Conservation (phyloP, 2,329 filamentous ascomycete species). For the Hymenoscyphus salicellus region DNA sequence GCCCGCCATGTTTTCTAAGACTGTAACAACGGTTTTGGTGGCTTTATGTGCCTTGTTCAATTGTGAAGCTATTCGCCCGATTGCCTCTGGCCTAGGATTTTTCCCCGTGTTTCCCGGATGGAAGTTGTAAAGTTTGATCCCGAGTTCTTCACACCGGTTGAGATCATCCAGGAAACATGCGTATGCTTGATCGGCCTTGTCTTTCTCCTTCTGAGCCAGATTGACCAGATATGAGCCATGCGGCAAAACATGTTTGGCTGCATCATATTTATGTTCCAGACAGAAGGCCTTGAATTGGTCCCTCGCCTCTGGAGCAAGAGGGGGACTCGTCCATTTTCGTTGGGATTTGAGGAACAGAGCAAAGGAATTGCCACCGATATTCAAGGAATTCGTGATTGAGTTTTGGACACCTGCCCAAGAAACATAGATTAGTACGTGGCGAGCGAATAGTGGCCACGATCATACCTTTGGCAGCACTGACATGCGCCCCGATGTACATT, state of each 20-base stretch:
- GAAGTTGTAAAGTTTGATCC: constrained; percentile 95
- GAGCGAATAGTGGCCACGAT: not conserved
- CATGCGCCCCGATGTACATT: constrained; percentile 89
- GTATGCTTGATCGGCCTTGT: constrained; percentile 83
- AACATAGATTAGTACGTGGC: not conserved
- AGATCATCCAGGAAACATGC: constrained; percentile 84
- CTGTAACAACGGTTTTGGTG: constrained; percentile 72
- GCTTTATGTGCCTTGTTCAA: constrained; percentile 79
- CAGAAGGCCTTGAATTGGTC: constrained; percentile 69
- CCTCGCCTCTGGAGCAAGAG: constrained; percentile 65
- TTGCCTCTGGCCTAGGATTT: constrained; percentile 63
- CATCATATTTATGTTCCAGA: constrained; percentile 67
- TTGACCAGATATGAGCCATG: constrained; percentile 98
- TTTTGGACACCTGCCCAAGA: constrained; percentile 74
- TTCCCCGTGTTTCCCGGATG: constrained; percentile 84
- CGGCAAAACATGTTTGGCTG: constrained; percentile 72
- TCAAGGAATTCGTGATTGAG: constrained; percentile 69
- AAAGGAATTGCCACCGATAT: constrained; percentile 89
- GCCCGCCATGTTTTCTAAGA: constrained; percentile 95
- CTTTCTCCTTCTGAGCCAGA: constrained; percentile 76
- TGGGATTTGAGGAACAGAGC: constrained; percentile 96
- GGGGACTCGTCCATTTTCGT: constrained; percentile 86
- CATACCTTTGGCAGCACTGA: constrained; percentile 80
- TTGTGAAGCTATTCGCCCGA: constrained; percentile 74
- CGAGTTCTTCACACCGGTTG: constrained; percentile 76